Evolutionary conservation across 805 yeast genomes (phyloP), one percentile per base, ranked within the genome.

Genomic region (Alloascoidea africana): DNA sequence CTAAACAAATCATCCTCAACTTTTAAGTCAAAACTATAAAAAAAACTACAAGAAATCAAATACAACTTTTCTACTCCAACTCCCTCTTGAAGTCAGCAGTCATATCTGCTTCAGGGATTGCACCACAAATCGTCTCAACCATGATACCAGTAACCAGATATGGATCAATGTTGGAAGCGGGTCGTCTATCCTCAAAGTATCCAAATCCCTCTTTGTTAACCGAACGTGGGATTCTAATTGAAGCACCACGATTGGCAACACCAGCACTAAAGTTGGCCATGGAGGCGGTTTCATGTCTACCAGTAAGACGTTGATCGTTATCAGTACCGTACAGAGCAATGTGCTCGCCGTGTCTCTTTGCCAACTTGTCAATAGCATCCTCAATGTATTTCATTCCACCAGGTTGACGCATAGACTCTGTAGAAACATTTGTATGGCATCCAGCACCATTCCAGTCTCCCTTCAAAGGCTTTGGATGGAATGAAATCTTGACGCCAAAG

Each of bases 361-460:
- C 81, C 56, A 91, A 76, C 70, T 84, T 85, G 60, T 79, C 84
- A 55, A 91, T 76, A 43, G 97, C 97, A 40, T 68, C 81, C 56
- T 91, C 96, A 56, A 91, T 91, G 63, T 63, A 68, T 64, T 83
- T 82, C 86, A 91, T 84, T 60, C 98, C 98, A 63, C 98, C 98
- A 59, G 84, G 82, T 27, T 57, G 60, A 73, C 98, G 86, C 97
- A 89, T 91, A 37, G 56, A 58, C 62, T 70, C 73, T 53, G 98
- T 91, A 36, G 96, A 86, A 44, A 91, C 97, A 63, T 91, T 91
- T 60, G 98, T 91, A 68, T 91, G 98, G 73, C 97, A 89, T 55
- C 98, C 98, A 62, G 98, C 97, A 70, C 98, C 98, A 63, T 91
- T 91, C 97, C 97, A 91, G 68, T 89, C 97, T 53, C 97, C 97